A percentile compares a stretch with the other conserved stretches of the same genome.
phyloP scores from a whole-genome alignment of 2,329 filamentous ascomycete species.

The Microdochium paspali region DNA sequence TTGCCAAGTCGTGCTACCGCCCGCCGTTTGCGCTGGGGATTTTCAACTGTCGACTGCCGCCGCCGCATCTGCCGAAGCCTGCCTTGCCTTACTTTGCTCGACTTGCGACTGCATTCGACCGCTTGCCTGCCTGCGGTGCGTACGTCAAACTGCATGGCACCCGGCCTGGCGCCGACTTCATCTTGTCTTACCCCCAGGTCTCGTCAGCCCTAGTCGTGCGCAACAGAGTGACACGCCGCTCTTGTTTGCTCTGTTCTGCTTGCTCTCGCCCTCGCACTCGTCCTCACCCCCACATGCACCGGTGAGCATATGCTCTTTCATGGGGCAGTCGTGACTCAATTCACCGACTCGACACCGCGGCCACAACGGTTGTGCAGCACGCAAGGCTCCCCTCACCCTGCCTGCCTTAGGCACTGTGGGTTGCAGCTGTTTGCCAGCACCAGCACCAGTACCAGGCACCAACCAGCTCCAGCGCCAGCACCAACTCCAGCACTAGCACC shows the following conservation, averaged over 20 bases:
- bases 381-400: background rate
- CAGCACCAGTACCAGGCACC: background rate
- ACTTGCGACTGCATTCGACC: background rate
- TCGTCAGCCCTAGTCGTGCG: background rate
- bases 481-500: too few species aligned
- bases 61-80: too few species aligned
- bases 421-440: background rate
- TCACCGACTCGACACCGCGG: background rate
- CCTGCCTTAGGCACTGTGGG: too few species aligned
- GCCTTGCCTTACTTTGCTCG: too few species aligned
- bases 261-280: background rate
- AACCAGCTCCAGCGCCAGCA: too few species aligned
- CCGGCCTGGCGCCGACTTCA: background rate
- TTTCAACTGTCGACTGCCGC: background rate
- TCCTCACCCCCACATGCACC: background rate
- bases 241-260: too few species aligned
- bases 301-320: background rate
- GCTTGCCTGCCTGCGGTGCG: background rate
- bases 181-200: slow-evolving; percentile 1
- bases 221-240: too few species aligned
- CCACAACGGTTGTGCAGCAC: background rate
- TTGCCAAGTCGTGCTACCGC: background rate
- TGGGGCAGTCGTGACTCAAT: background rate
- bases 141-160: background rate
- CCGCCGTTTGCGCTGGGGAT: background rate